These are phyloP conservation scores for Erigeron canadensis DNA, from an alignment of 129 eudicot species.

Conservation along the genomic window DNA sequence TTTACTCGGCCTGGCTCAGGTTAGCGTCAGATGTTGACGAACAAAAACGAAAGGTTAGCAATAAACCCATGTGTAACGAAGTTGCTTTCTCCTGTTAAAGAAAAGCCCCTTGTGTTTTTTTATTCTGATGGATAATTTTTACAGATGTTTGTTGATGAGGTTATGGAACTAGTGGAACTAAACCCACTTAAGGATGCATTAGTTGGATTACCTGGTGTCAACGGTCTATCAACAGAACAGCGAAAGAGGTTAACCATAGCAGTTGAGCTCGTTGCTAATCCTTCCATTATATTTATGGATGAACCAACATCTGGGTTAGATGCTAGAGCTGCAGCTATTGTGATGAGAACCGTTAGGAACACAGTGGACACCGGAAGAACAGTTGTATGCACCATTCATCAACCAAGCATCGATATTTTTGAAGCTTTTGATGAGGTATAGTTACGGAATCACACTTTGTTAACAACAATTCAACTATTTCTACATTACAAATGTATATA, in stretches of 20 bases:
- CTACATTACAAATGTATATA: neutral
- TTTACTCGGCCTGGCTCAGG: conserved; percentile 85
- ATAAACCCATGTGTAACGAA: neutral
- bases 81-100: neutral
- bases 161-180: conserved; percentile 79
- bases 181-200: conserved; percentile 51
- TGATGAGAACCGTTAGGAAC: conserved; percentile 61
- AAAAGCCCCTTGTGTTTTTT: no score
- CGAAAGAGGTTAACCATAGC: conserved; percentile 79
- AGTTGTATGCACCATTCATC: conserved; percentile 68
- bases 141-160: conserved; percentile 82
- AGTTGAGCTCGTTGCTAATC: conserved; percentile 62
- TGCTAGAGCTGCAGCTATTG: conserved; percentile 65
- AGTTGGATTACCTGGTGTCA: conserved; percentile 81
- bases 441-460: neutral
- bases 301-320: conserved; percentile 65
- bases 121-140: neutral
- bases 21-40: conserved; percentile 62
- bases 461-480: neutral
- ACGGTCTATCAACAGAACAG: conserved; percentile 81
- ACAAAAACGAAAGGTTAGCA: conserved; percentile 58
- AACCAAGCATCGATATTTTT: conserved; percentile 60
- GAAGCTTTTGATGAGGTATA: conserved; percentile 66
- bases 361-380: conserved; percentile 65
- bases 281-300: conserved; percentile 62